Conservation (phyloP, 2,329 filamentous ascomycete species). For the Biscogniauxia marginata region DNA sequence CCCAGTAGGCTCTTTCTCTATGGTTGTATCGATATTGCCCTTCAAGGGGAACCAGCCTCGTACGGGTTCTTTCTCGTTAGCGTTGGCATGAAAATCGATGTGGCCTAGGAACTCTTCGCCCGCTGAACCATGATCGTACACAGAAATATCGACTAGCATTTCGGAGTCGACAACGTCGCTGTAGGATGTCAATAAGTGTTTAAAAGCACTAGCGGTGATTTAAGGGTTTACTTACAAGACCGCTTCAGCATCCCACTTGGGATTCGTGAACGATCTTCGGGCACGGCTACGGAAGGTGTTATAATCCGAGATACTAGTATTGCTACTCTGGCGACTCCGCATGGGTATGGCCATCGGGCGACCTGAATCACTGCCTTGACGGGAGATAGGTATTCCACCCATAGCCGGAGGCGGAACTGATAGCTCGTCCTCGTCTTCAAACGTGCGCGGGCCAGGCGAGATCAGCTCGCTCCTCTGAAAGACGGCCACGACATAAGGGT, state of each 20-base stretch:
- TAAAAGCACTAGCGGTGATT: neutral
- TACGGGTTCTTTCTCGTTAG: conserved; percentile 63
- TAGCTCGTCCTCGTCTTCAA: conserved; percentile 60
- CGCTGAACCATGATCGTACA: conserved; percentile 79
- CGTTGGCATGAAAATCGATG: conserved; percentile 73
- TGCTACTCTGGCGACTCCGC: conserved; percentile 94
- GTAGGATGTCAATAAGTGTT: conserved; percentile 16
- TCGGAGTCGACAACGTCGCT: conserved; percentile 93
- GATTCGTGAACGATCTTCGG: conserved; percentile 67
- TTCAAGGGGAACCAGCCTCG: conserved; percentile 84
- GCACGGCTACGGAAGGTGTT: conserved; percentile 58
- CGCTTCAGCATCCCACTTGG: conserved; percentile 94
- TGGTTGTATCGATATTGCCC: conserved; percentile 68
- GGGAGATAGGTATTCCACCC: conserved; percentile 60
- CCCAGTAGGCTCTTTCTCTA: conserved; percentile 74
- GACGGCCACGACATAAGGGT: conserved; percentile 94
- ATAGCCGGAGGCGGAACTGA: conserved; percentile 46
- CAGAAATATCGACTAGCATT: conserved; percentile 86
- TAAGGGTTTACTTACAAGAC: conserved; percentile 71
- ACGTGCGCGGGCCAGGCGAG: conserved; percentile 73
- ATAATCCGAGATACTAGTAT: conserved; percentile 76
- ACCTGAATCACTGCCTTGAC: conserved; percentile 77
- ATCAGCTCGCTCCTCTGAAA: conserved; percentile 98
- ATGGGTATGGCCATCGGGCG: conserved; percentile 93
- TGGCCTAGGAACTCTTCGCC: conserved; percentile 92